A percentile compares a stretch with the other conserved stretches of the same genome.
Conservation (phyloP, 805 yeast genomes). For the Debaryomyces castellii region DNA sequence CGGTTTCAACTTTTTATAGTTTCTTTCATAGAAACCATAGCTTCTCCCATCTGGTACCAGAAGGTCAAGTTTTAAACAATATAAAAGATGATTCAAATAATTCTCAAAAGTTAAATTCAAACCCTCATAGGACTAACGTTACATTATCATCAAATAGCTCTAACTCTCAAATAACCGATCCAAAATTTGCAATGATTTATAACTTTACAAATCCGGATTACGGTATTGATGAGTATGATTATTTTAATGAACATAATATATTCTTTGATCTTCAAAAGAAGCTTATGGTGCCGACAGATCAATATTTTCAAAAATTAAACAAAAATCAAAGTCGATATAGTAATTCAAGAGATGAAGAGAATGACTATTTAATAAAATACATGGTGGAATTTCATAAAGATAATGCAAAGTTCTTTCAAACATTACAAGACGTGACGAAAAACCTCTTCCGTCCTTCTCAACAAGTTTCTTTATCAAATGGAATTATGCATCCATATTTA, state of each 20-base stretch:
- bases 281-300: slow-evolving; percentile 34
- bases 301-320: slow-evolving; percentile 25
- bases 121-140: slow-evolving; percentile 20
- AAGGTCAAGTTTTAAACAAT: slow-evolving; percentile 4
- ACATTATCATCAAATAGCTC: slow-evolving; percentile 35
- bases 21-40: slow-evolving; percentile 31
- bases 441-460: slow-evolving; percentile 27
- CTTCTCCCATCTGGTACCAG: slow-evolving; percentile 10
- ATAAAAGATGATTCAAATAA: slow-evolving; percentile 14
- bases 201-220: slow-evolving; percentile 35
- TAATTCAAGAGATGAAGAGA: slow-evolving; percentile 7
- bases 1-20: slow-evolving; percentile 31
- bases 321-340: slow-evolving; percentile 8
- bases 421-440: slow-evolving; percentile 16
- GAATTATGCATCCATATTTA: slow-evolving; percentile 22
- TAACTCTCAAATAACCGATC: slow-evolving; percentile 30
- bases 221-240: slow-evolving; percentile 23
- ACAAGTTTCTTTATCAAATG: slow-evolving; percentile 20
- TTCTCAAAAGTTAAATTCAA: slow-evolving; percentile 5
- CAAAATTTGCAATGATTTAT: slow-evolving; percentile 28
- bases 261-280: slow-evolving; percentile 29
- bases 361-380: slow-evolving; percentile 12
- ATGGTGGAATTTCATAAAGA: slow-evolving; percentile 18
- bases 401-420: slow-evolving; percentile 16
- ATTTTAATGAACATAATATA: slow-evolving; percentile 17